Percentiles rank a stretch among this genome's conserved stretches.
Evolutionary conservation across 176 grass and related monocot genomes (phyloP).

Genomic region (Panicum miliaceum): DNA sequence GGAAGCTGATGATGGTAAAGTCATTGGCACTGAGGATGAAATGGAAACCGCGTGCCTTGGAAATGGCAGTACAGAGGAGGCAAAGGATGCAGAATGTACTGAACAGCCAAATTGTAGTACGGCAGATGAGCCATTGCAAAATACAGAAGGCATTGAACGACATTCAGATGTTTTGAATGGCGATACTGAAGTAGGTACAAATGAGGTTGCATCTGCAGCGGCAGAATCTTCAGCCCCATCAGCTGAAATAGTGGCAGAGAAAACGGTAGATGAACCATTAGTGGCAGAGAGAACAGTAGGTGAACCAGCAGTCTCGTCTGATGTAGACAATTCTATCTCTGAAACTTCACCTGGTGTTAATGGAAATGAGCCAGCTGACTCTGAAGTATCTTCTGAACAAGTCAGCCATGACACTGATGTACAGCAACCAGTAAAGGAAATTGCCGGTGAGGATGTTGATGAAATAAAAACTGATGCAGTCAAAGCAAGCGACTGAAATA

Average conservation of each 20-base stretch:
- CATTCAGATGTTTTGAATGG: constrained; percentile 43
- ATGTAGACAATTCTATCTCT: constrained; percentile 7
- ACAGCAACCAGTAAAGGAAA: constrained; percentile 42
- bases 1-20: constrained; percentile 55
- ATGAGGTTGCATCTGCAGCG: constrained; percentile 36
- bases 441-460: not conserved
- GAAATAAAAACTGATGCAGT: constrained; percentile 33
- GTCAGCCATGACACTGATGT: not conserved
- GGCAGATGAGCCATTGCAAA: constrained; percentile 45
- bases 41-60: constrained; percentile 47
- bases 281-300: constrained; percentile 31
- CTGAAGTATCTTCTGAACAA: constrained; percentile 31
- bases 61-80: constrained; percentile 48
- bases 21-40: constrained; percentile 44
- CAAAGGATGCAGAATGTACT: constrained; percentile 45
- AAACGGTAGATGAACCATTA: constrained; percentile 30
- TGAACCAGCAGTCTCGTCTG: constrained; percentile 27
- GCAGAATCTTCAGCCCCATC: constrained; percentile 36
- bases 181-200: constrained; percentile 41
- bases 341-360: constrained; percentile 38
- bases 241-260: constrained; percentile 33
- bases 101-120: constrained; percentile 38
- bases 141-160: constrained; percentile 20
- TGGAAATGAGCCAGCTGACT: constrained; percentile 26
- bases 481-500: constrained; percentile 45